Percentiles rank a stretch among this genome's conserved stretches.
These are phyloP conservation scores for Spinacia oleracea DNA, from an alignment of 179 eudicot genomes.

Conservation along the genomic window DNA sequence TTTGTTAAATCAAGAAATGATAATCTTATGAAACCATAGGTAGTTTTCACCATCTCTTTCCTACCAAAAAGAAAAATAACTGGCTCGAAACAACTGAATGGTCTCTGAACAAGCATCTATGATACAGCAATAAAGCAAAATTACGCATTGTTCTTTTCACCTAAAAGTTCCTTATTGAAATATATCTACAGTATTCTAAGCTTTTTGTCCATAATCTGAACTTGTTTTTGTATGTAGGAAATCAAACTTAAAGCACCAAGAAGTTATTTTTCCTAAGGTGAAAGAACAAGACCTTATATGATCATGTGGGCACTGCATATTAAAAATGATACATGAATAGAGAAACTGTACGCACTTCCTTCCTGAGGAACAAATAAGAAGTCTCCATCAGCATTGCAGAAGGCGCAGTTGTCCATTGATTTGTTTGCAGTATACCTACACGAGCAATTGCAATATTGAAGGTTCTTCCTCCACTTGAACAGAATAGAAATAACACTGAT, in stretches of 20 bases:
- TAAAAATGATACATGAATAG: neutral
- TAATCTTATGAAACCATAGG: neutral
- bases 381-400: constrained; percentile 99
- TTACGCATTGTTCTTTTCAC: neutral
- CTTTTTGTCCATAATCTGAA: neutral
- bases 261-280: neutral
- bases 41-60: neutral
- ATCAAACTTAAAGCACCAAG: neutral
- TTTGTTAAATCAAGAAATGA: neutral
- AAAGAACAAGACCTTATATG: neutral
- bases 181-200: neutral
- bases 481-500: neutral
- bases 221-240: neutral
- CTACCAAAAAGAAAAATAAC: neutral
- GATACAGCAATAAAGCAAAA: neutral
- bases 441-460: constrained; percentile 17
- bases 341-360: constrained; percentile 69
- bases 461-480: neutral
- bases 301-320: neutral
- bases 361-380: constrained; percentile 90
- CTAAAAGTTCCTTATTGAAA: neutral
- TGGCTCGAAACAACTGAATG: neutral
- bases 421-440: constrained; percentile 85
- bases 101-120: neutral
- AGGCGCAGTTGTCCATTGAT: constrained; percentile 80